Conservation (phyloP, 2,329 filamentous ascomycete genomes). For the Hypoxylon sp. region DNA sequence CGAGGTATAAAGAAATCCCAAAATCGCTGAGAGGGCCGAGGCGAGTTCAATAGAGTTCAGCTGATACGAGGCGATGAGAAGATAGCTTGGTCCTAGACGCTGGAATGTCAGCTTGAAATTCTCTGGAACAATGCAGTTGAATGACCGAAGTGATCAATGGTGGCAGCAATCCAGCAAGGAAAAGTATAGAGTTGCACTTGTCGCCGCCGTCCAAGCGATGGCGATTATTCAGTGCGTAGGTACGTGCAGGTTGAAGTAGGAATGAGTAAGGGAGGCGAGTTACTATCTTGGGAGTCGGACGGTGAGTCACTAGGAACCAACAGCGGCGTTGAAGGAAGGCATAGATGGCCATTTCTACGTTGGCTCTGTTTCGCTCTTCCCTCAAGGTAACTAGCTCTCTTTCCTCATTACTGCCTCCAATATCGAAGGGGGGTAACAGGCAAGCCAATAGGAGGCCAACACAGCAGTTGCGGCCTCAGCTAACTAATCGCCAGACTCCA, state of each 20-base stretch:
- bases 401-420: slow-evolving; percentile 16
- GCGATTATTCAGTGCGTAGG: slow-evolving; percentile 3
- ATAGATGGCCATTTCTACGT: slow-evolving; percentile 30
- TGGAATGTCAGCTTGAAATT: slow-evolving; percentile 28
- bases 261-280: slow-evolving; percentile 25
- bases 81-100: slow-evolving; percentile 29
- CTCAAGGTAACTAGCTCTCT: slow-evolving; percentile 17
- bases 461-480: slow-evolving; percentile 16
- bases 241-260: slow-evolving; percentile 12
- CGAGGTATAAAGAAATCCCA: slow-evolving; percentile 11
- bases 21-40: slow-evolving; percentile 2
- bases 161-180: slow-evolving; percentile 11
- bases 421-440: slow-evolving; percentile 16
- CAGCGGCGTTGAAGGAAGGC: slow-evolving; percentile 21
- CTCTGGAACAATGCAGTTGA: slow-evolving; percentile 11
- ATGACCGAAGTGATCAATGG: slow-evolving; percentile 14
- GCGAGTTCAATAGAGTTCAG: slow-evolving; percentile 16
- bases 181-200: slow-evolving; percentile 14
- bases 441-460: slow-evolving; percentile 14
- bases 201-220: slow-evolving; percentile 17
- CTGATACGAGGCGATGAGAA: slow-evolving; percentile 21
- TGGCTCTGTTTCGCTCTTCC: slow-evolving; percentile 19
- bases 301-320: slow-evolving; percentile 32
- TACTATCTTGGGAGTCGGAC: slow-evolving; percentile 21
- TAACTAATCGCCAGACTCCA: slow-evolving; percentile 18